Percentiles rank a stretch among this genome's conserved stretches.
These are phyloP conservation scores for Neurospora sp. DNA, from an alignment of 495 filamentous ascomycete genomes.

Conservation along the genomic window DNA sequence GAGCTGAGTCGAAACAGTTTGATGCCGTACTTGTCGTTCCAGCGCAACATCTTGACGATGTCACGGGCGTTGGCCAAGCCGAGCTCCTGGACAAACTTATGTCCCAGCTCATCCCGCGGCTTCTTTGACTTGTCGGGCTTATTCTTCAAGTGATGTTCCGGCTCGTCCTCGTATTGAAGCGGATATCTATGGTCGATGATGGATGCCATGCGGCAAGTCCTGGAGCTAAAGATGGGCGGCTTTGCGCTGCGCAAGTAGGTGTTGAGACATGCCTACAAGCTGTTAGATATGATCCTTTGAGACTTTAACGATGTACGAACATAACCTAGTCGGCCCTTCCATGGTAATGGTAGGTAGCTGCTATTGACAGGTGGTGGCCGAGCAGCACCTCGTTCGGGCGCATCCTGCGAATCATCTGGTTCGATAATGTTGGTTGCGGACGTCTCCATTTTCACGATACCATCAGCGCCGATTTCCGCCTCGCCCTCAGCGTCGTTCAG, in stretches of 20 bases:
- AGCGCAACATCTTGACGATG: slow-evolving; percentile 73
- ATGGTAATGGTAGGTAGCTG: slow-evolving; percentile 76
- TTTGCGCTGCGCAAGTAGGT: slow-evolving; percentile 84
- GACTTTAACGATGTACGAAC: slow-evolving; percentile 39
- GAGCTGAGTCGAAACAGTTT: slow-evolving; percentile 87
- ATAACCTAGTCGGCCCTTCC: slow-evolving; percentile 89
- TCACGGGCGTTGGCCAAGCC: slow-evolving; percentile 77
- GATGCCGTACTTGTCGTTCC: slow-evolving; percentile 91
- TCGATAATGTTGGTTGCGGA: neutral
- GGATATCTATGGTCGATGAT: slow-evolving; percentile 85
- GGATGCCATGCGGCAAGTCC: slow-evolving; percentile 84
- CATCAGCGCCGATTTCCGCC: neutral
- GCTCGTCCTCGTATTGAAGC: slow-evolving; percentile 59
- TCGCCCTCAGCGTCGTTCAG: neutral
- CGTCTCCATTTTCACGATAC: neutral
- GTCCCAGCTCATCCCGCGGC: slow-evolving; percentile 48
- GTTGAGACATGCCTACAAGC: slow-evolving; percentile 67
- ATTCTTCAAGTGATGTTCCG: slow-evolving; percentile 73
- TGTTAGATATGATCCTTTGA: neutral
- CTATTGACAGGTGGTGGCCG: slow-evolving; percentile 75
- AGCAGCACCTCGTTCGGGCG: slow-evolving; percentile 35
- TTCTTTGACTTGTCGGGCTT: slow-evolving; percentile 63
- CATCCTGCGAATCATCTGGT: slow-evolving; percentile 23
- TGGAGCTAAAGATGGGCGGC: slow-evolving; percentile 80
- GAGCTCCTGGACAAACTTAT: slow-evolving; percentile 63